Base-by-base conservation (phyloP, 179 eudicot species). In the Dionaea muscipula region DNA sequence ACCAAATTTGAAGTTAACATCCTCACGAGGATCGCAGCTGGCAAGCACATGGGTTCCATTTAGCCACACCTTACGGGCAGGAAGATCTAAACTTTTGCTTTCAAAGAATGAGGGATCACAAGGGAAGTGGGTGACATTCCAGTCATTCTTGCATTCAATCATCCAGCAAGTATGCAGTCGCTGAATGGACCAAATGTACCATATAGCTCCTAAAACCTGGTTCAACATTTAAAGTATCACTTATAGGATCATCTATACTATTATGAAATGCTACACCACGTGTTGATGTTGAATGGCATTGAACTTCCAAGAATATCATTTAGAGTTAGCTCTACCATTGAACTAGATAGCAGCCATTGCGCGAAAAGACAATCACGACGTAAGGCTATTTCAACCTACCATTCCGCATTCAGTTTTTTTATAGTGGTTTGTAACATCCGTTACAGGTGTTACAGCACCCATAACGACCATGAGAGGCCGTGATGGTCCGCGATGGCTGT, bases 121-220 rank as follows among this genome's bases (percentile, higher is more conserved):
- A 4, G 76, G 64, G 40, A 27, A 50, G 2, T 36, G 59, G 24
- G 24, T 25, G 9, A 24, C 26, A 21, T 17, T 38, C 22, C 8
- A 39, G 44, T 85, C 80, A 19, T 56, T 63, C 1, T 14, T 0
- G 60, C 97, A 89, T 60, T 79, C 73, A 0, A 17, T 25, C 57
- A 36, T 64, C 97, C 93, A 89, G 55, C 97, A 89, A n/a, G 78
- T 68, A 45, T 75, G 76, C 55, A 77, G 78, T 35, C 89, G 57
- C 57, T 84, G 86, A 50, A 89, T 77, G 10, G 97, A 81, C 73
- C 84, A 75, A 31, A 86, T 47, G 63, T 89, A 89, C 97, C 97
- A 89, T 17, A 80, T 61, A 3, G 86, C 83, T 53, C 97, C 97
- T 31, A 81, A 38, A 8, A 89, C 94, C 96, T 87, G 73, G 43